Base-by-base conservation (phyloP, 1,139 yeast genomes). In the Suhomyces taliae region DNA sequence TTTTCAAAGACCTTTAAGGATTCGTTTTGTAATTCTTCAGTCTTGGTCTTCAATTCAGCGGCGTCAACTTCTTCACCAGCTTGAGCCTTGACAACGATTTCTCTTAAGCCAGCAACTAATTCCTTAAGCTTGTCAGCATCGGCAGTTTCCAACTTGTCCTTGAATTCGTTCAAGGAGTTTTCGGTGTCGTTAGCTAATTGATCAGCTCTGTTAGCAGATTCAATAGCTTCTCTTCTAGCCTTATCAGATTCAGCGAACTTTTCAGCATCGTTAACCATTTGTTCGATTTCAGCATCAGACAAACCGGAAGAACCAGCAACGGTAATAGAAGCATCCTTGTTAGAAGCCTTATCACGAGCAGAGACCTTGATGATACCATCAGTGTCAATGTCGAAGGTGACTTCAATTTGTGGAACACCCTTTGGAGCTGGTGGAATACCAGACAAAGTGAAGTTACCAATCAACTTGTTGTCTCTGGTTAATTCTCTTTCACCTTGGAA, bases 401-500 rank as follows among this genome's bases (percentile, higher is more conserved):
- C 99, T 79, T 93, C 98, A 64, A 91, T 93, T 79, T 91, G 98
- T 63, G 99, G 98, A 61, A 91, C 97, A 81, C 99, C 99, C 85
- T 90, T 91, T 77, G 97, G 97, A 64, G 97, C 97, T 62, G 98
- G 97, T 76, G 98, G 95, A 58, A 91, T 91, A 72, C 97, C 98
- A 60, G 93, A 80, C 65, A 91, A 82, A 54, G 96, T 89, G 75
- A 91, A 90, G 87, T 93, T 91, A 74, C 99, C 99, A 72, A 93
- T 91, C 73, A 91, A 82, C 79, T 93, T 93, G 87, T 93, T 93
- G 81, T 93, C 98, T 78, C 96, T 87, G 65, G 95, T 96, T 66
- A 93, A 85, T 76, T 93, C 98, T 82, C 99, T 89, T 82, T 93
- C 99, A 81, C 99, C 99, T 81, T 93, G 98, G 97, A 89, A 93